Base-by-base conservation (phyloP, 257 asterid genomes). In the Nicotiana attenuata region DNA sequence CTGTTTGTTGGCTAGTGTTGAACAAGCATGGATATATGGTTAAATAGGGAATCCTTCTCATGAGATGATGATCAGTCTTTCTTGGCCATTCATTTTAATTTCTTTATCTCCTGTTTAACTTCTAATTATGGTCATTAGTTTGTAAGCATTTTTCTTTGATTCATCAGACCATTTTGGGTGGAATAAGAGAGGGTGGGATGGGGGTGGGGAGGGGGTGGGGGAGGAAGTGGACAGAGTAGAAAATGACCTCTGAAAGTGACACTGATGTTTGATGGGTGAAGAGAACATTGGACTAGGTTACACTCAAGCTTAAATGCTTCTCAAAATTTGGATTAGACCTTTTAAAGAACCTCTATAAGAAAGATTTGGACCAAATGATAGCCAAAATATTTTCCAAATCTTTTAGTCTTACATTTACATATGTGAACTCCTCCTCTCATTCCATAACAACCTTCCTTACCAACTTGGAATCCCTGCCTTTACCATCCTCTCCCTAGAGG, bases 191-290 rank as follows among this genome's bases (percentile, higher is more conserved):
- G 81, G 69, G 52, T 31, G 20, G 60, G 29, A 22, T 20, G 9
- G 22, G 57, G 57, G 55, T 66, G 11, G 73, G 80, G 65, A 53
- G 55, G 65, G 38, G 64, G 59, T 33, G 35, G 68, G 71, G 81
- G 77, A 14, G 22, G 85, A 56, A 53, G 84, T 61, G 38, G 82
- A 78, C 81, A 79, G 79, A 82, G 90, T 81, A 67, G 91, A 86
- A 85, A 89, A 84, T 22, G 92, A 89, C 90, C 35, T 47, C 33
- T 79, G 93, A 91, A 69, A 90, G 86, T 85, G 93, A 75, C 45
- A 47, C 41, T 75, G 79, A 89, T 85, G 78, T 89, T 80, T 87
- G 89, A 86, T 87, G 83, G 24, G 77, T 86, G 84, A 81, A 35
- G 84, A 64, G 89, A 80, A 88, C 85, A 86, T 80, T 89, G 85